Percentiles rank a stretch among this genome's conserved stretches.
These are phyloP conservation scores for Phytophthora chlamydospora DNA, from an alignment of 352 stramenopile species.

Conservation along the genomic window DNA sequence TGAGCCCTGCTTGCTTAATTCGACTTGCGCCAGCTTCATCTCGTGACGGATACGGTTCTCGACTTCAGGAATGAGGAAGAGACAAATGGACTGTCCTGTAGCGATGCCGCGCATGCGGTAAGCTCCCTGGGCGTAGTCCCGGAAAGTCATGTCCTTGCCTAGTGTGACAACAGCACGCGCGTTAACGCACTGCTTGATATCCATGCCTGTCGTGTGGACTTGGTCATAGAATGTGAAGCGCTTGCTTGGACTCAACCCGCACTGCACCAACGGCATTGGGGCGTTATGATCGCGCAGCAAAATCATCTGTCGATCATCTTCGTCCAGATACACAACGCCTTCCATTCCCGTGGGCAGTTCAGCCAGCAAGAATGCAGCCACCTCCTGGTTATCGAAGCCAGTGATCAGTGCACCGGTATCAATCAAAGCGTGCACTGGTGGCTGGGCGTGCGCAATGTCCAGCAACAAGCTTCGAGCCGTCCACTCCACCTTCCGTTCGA, in stretches of 20 bases:
- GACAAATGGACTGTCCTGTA: conserved; percentile 91
- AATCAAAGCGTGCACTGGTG: conserved; percentile 89
- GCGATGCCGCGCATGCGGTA: conserved; percentile 93
- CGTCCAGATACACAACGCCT: conserved; percentile 92
- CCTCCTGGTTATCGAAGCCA: conserved; percentile 90
- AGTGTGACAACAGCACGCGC: conserved; percentile 89
- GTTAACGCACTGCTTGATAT: conserved; percentile 92
- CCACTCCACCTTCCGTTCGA: conserved; percentile 88
- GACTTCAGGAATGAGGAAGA: conserved; percentile 94
- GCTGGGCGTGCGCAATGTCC: conserved; percentile 77
- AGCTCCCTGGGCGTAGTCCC: conserved; percentile 92
- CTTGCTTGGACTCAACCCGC: conserved; percentile 81
- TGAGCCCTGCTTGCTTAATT: conserved; percentile 24
- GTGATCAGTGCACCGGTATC: conserved; percentile 93
- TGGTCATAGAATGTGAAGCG: conserved; percentile 95
- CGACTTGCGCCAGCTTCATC: conserved; percentile 52
- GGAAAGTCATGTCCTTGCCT: conserved; percentile 98
- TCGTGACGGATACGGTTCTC: conserved; percentile 88
- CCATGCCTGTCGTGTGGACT: conserved; percentile 94
- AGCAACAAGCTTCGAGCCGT: conserved; percentile 71
- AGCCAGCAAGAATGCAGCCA: conserved; percentile 82
- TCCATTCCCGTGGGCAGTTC: conserved; percentile 82
- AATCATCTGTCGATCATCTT: conserved; percentile 91
- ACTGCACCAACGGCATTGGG: conserved; percentile 93
- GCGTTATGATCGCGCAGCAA: conserved; percentile 95